phyloP scores from a whole-genome alignment of 495 filamentous ascomycete species.

The Penicillium coffeae region DNA sequence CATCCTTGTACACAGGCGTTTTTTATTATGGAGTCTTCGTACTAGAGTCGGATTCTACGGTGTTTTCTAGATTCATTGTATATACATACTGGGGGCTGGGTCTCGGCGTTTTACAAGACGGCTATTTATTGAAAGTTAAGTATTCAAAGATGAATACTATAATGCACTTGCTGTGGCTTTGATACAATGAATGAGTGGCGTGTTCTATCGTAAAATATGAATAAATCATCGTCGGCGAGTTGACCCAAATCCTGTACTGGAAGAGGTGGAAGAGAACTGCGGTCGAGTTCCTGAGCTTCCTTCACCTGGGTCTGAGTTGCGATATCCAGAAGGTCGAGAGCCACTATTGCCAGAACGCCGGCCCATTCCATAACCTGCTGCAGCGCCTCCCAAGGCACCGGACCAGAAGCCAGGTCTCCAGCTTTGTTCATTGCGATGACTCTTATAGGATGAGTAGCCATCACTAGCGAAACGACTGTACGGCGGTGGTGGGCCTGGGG shows the following conservation, averaged over 20 bases:
- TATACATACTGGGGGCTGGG: constrained; percentile 5
- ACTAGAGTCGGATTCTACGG: constrained; percentile 3
- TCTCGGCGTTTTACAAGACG: constrained; percentile 7
- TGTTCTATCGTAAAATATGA: neutral
- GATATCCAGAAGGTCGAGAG: constrained; percentile 7
- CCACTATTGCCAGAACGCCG: constrained; percentile 34
- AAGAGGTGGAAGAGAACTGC: constrained; percentile 51
- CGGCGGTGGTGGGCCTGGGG: constrained; percentile 57
- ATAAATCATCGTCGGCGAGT: constrained; percentile 65
- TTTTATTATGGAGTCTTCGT: neutral
- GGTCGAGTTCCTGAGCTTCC: constrained; percentile 47
- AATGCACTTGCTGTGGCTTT: too few relatives aligned
- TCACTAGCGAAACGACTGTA: constrained; percentile 57
- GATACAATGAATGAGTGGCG: too few relatives aligned
- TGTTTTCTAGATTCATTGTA: constrained; percentile 6
- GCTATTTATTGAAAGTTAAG: too few relatives aligned
- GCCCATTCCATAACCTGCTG: constrained; percentile 66
- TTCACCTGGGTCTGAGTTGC: constrained; percentile 40
- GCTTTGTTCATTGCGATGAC: constrained; percentile 31
- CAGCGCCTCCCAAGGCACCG: constrained; percentile 67
- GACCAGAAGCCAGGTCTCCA: constrained; percentile 91
- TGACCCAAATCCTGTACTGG: constrained; percentile 88
- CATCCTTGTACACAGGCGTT: neutral
- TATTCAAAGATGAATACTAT: constrained; percentile 1
- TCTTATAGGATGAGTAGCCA: constrained; percentile 21